A percentile compares a stretch with the other conserved stretches of the same genome.
phyloP scores from a whole-genome alignment of 2,329 filamentous ascomycete species.

The Ascochyta rabiei region DNA sequence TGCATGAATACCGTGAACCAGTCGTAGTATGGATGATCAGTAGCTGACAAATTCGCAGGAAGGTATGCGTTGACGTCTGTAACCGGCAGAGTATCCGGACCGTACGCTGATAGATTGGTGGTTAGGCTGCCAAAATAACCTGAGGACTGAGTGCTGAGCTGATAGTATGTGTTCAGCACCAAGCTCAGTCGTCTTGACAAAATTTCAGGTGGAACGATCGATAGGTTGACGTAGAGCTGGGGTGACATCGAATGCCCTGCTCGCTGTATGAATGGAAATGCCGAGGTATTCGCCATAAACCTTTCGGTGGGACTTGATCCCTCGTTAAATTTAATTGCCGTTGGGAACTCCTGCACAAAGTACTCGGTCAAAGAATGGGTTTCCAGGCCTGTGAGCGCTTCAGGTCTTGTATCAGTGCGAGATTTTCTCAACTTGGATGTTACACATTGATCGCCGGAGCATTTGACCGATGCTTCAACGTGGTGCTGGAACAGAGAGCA shows the following conservation, averaged over 20 bases:
- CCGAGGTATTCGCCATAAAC: slow-evolving; percentile 29
- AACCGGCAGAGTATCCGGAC: slow-evolving; percentile 31
- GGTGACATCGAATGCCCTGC: slow-evolving; percentile 2
- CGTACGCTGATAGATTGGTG: slow-evolving; percentile 29
- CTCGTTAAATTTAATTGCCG: slow-evolving; percentile 4
- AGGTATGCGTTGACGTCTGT: slow-evolving; percentile 24
- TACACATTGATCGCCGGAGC: slow-evolving; percentile 18
- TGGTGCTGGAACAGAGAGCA: slow-evolving; percentile 32
- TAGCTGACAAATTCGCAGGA: too few relatives aligned
- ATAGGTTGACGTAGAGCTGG: slow-evolving; percentile 20
- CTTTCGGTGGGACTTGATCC: slow-evolving; percentile 34
- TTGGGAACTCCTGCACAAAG: slow-evolving; percentile 22
- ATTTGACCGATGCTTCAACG: slow-evolving; percentile 30
- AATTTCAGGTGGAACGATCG: slow-evolving; percentile 6
- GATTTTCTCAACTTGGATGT: slow-evolving; percentile 25
- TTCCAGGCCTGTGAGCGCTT: slow-evolving; percentile 27
- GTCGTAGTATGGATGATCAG: too few relatives aligned
- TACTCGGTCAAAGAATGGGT: slow-evolving; percentile 8
- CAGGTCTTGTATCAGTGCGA: slow-evolving; percentile 18
- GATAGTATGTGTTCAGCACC: slow-evolving; percentile 42
- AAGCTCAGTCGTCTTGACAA: slow-evolving; percentile 32
- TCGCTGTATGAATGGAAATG: slow-evolving; percentile 26
- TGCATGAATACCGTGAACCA: slow-evolving; percentile 1
- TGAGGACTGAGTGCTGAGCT: slow-evolving; percentile 31
- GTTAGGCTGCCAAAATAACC: slow-evolving; percentile 34